Evolutionary conservation across 1,284 basidiomycete species (phyloP).

Genomic region (Dichomitus squalens): DNA sequence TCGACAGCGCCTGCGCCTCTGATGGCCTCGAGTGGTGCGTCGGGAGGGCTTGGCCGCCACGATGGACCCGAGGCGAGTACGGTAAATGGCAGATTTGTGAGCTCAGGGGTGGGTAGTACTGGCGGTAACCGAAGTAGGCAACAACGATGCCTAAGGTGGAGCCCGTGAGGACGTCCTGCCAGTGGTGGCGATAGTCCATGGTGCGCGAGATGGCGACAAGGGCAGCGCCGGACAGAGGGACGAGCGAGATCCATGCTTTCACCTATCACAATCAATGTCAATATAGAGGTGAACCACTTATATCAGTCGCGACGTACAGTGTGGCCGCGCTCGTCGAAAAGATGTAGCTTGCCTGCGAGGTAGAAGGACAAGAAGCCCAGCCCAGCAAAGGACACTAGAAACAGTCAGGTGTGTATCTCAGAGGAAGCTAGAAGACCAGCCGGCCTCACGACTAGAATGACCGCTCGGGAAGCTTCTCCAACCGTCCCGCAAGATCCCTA

Average conservation of each 20-base stretch:
- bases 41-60: slow-evolving; percentile 45
- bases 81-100: slow-evolving; percentile 71
- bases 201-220: slow-evolving; percentile 91
- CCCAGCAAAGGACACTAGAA: slow-evolving; percentile 86
- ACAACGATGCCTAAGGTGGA: slow-evolving; percentile 73
- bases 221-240: slow-evolving; percentile 79
- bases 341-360: slow-evolving; percentile 88
- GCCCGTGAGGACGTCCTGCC: slow-evolving; percentile 88
- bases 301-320: slow-evolving; percentile 50
- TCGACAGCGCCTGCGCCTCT: slow-evolving; percentile 1
- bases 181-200: slow-evolving; percentile 88
- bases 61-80: slow-evolving; percentile 69
- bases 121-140: slow-evolving; percentile 81
- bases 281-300: not conserved
- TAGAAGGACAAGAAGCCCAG: slow-evolving; percentile 91
- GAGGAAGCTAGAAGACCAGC: not conserved
- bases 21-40: slow-evolving; percentile 29
- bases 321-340: slow-evolving; percentile 85
- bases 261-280: slow-evolving; percentile 43
- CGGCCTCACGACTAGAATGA: slow-evolving; percentile 75
- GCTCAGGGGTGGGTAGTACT: slow-evolving; percentile 72
- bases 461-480: slow-evolving; percentile 96
- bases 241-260: slow-evolving; percentile 83
- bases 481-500: slow-evolving; percentile 71
- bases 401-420: not conserved